Evolutionary conservation across 176 grass and related monocot genomes (phyloP).

Genomic region (Oryza meyeriana): DNA sequence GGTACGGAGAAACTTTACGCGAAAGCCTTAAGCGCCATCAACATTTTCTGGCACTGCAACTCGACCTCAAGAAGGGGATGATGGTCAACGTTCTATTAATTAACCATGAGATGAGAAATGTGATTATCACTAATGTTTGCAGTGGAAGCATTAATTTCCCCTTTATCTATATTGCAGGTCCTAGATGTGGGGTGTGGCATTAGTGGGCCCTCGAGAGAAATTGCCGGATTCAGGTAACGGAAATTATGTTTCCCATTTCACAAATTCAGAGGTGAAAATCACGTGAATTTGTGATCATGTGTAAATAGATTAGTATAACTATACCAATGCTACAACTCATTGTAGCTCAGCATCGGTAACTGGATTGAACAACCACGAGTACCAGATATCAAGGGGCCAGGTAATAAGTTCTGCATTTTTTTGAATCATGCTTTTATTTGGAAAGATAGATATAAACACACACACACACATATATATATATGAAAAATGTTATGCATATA

Average conservation of each 20-base stretch:
- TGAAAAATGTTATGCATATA: background rate
- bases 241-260: background rate
- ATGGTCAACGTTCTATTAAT: constrained; percentile 34
- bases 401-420: constrained; percentile 15
- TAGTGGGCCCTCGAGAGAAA: constrained; percentile 69
- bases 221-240: constrained; percentile 72
- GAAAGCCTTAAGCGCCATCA: constrained; percentile 74
- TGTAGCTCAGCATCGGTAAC: constrained; percentile 53
- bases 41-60: constrained; percentile 57
- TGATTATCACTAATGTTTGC: no score
- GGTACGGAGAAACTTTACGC: constrained; percentile 54
- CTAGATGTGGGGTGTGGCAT: constrained; percentile 88
- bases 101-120: no score
- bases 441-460: no score
- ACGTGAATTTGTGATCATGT: background rate
- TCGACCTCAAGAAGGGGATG: constrained; percentile 56
- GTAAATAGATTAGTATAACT: background rate
- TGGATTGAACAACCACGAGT: constrained; percentile 69
- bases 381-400: constrained; percentile 66
- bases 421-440: background rate
- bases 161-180: constrained; percentile 19
- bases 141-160: no score
- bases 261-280: background rate
- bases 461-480: no score
- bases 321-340: background rate